Base-by-base conservation (phyloP, 257 asterid species). In the Eustoma russellianum region DNA sequence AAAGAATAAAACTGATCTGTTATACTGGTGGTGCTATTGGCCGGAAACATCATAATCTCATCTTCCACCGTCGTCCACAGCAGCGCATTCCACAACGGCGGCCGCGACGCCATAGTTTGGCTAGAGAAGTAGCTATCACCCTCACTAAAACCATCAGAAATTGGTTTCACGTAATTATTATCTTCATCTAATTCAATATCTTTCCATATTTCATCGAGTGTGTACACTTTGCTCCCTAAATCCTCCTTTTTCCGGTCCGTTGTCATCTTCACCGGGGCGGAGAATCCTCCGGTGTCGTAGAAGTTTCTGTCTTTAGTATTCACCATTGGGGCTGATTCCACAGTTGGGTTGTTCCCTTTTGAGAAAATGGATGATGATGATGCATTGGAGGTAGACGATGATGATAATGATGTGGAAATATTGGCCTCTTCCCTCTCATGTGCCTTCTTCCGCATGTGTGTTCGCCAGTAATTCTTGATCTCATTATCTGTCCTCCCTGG, bases 121-220 rank as follows among this genome's bases (percentile, higher is more conserved):
- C 38, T 3, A 18, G 75, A 55, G 55, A 70, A 66, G 14, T 61
- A 16, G 46, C 57, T 38, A 7, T 57, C 65, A 13, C 57, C 44
- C 43, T 38, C 43, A 38, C 43, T 38, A 38, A 38, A 38, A 38
- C 52, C 54, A 52, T 46, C 35, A 30, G 5, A 56, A 24, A 66
- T 62, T 2, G 72, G 76, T 34, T 70, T 66, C 38, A 61, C 43
- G 7, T 38, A 38, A 3, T 41, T 46, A 12, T 66, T 61, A 17
- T 62, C 93, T 62, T 83, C 85, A 2, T 69, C 69, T 46, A 77
- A 33, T 54, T 79, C 94, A 28, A 90, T 80, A 57, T 86, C 94
- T 56, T 80, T 83, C 96, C 95, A 90, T 62, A 90, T 81, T 56
- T 90, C 96, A 66, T 90, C 97, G 86, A 81, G 69, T 18, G 97